These are phyloP conservation scores for Globisporangium recalcitrans DNA, from an alignment of 352 stramenopile species.

Conservation along the genomic window DNA sequence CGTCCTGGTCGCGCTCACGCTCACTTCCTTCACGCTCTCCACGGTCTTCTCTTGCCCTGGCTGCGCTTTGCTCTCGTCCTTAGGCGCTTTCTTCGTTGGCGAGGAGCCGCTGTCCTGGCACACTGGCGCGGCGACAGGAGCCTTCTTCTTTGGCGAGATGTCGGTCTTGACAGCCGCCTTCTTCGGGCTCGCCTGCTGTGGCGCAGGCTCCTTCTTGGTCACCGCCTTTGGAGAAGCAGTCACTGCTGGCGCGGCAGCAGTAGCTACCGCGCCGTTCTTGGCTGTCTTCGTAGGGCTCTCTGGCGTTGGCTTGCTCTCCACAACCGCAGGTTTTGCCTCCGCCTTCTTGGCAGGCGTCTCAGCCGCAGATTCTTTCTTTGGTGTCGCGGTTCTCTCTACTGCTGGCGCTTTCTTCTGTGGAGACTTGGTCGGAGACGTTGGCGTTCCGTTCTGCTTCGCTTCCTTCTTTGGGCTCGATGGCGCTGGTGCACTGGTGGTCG, in stretches of 20 bases:
- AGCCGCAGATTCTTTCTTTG: slow-evolving; percentile 6
- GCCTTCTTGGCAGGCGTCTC: slow-evolving; percentile 8
- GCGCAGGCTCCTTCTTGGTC: slow-evolving; percentile 9
- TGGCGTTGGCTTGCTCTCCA: slow-evolving; percentile 13
- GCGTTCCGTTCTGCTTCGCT: slow-evolving; percentile 15
- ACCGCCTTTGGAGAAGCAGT: slow-evolving; percentile 5
- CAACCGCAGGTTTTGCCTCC: slow-evolving; percentile 8
- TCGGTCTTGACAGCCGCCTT: slow-evolving; percentile 10
- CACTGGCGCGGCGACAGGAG: background rate
- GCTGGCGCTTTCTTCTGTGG: slow-evolving; percentile 19
- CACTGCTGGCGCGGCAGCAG: background rate
- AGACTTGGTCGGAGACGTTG: slow-evolving; percentile 16
- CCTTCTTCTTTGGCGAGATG: slow-evolving; percentile 4
- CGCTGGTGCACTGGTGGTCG: slow-evolving; percentile 4
- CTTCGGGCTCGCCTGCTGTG: slow-evolving; percentile 10
- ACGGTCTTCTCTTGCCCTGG: slow-evolving; percentile 6
- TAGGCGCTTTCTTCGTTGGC: slow-evolving; percentile 8
- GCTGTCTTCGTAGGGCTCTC: slow-evolving; percentile 13
- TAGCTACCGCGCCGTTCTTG: slow-evolving; percentile 9
- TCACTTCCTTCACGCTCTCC: slow-evolving; percentile 25
- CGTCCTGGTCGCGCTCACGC: slow-evolving; percentile 26
- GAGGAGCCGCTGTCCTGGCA: slow-evolving; percentile 5
- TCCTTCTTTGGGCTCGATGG: slow-evolving; percentile 17
- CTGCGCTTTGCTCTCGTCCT: slow-evolving; percentile 5
- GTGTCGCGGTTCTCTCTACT: background rate